Percentiles rank a stretch among this genome's conserved stretches.
phyloP scores from a whole-genome alignment of 441 rosid species.

The Biscutella auriculata region DNA sequence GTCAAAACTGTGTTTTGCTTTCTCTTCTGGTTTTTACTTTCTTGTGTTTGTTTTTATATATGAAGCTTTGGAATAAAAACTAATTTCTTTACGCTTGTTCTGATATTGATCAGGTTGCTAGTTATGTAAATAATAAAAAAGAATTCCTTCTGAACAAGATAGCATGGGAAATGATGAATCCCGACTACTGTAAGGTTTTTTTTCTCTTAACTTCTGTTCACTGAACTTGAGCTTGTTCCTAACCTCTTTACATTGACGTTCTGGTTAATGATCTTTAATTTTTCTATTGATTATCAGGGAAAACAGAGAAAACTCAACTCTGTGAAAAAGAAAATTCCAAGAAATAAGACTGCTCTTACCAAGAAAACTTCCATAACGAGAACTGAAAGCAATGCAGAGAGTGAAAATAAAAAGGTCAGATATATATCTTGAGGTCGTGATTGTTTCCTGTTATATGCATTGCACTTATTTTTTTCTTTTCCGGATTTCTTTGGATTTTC shows the following conservation, averaged over 20 bases:
- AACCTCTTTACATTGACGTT: not conserved
- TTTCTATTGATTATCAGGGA: conserved; percentile 8
- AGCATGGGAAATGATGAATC: conserved; percentile 22
- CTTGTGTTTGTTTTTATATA: not conserved
- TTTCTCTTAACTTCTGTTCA: not conserved
- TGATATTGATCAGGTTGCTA: conserved; percentile 15
- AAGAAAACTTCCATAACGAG: conserved; percentile 1
- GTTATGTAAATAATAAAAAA: not conserved
- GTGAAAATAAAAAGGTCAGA: conserved; percentile 23
- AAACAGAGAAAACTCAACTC: conserved; percentile 7
- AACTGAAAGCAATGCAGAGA: conserved; percentile 4
- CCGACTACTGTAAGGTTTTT: conserved; percentile 15
- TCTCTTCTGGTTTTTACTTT: not conserved
- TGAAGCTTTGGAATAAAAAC: not conserved
- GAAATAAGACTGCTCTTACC: conserved; percentile 13
- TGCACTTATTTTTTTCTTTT: not conserved
- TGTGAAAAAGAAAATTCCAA: conserved; percentile 15
- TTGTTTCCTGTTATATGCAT: too few species aligned
- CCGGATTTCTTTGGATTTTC: not conserved
- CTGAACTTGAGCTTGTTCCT: not conserved
- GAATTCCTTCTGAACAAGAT: conserved; percentile 11
- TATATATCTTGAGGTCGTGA: too few species aligned
- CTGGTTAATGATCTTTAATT: not conserved
- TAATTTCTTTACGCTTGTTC: not conserved
- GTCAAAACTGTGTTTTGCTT: not conserved